Conservation (phyloP, 176 grass and related monocot genomes). For the Avena insularis region DNA sequence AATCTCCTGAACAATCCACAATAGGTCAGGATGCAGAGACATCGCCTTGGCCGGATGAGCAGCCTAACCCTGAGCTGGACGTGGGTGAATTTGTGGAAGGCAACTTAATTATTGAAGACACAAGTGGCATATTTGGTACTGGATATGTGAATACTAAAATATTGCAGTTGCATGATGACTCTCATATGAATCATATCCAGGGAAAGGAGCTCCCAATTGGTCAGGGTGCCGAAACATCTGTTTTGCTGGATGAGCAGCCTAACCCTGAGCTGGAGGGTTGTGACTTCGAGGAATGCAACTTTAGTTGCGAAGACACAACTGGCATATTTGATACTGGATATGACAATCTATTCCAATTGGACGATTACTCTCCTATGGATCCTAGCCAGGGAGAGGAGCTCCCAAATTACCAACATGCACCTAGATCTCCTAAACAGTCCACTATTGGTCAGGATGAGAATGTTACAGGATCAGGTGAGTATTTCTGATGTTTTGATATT, state of each 20-base stretch:
- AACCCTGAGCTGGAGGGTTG: background rate
- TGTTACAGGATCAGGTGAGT: slow-evolving; percentile 2
- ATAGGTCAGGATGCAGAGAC: background rate
- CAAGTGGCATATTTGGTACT: background rate
- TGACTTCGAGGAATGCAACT: background rate
- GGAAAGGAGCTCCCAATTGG: background rate
- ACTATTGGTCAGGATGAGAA: background rate
- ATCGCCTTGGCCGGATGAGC: background rate
- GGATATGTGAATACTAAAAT: background rate
- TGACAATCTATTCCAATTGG: background rate
- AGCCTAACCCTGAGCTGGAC: background rate
- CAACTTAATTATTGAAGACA: background rate
- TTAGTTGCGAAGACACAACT: background rate
- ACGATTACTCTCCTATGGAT: background rate
- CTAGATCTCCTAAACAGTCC: background rate
- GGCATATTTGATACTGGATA: background rate
- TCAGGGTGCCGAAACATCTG: background rate
- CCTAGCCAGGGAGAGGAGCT: background rate
- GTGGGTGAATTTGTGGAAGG: background rate
- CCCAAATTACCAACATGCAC: background rate
- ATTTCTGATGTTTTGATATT: slow-evolving; percentile 8
- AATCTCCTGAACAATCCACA: slow-evolving; percentile 10
- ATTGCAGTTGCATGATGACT: background rate
- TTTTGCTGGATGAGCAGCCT: background rate
- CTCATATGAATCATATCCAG: background rate